These are phyloP conservation scores for Endothia cerciana DNA, from an alignment of 2,329 filamentous ascomycete genomes.

Conservation along the genomic window DNA sequence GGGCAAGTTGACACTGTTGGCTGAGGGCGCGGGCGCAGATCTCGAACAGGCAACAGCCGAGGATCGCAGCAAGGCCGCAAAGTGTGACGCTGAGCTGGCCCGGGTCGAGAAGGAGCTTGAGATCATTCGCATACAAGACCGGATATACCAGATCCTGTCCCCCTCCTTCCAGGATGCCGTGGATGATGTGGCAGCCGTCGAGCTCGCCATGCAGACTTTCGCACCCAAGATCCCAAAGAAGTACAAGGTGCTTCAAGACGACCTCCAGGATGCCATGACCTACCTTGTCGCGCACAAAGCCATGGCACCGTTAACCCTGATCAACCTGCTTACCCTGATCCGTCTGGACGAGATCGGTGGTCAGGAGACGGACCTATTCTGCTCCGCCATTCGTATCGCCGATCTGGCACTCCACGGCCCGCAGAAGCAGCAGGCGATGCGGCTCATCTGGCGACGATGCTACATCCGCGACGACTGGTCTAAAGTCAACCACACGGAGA, in stretches of 20 bases:
- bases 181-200: conserved; percentile 76
- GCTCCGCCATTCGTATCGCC: conserved; percentile 68
- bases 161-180: conserved; percentile 72
- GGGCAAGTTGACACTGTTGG: conserved; percentile 79
- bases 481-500: conserved; percentile 74
- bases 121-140: conserved; percentile 78
- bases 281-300: conserved; percentile 73
- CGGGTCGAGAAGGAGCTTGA: conserved; percentile 67
- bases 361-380: conserved; percentile 71
- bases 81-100: conserved; percentile 46
- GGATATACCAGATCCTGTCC: conserved; percentile 71
- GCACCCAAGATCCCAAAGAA: conserved; percentile 58
- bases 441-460: conserved; percentile 83
- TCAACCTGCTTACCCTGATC: conserved; percentile 82
- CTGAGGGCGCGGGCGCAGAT: conserved; percentile 50
- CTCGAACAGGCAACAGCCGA: conserved; percentile 32
- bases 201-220: conserved; percentile 75
- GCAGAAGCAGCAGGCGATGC: conserved; percentile 61
- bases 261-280: conserved; percentile 73
- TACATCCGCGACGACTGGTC: conserved; percentile 86
- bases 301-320: conserved; percentile 66
- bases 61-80: conserved; percentile 34
- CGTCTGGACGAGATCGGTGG: conserved; percentile 52
- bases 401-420: conserved; percentile 58
- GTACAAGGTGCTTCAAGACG: conserved; percentile 67